These are phyloP conservation scores for Coemansia sp. DNA, from an alignment of 192 early-diverging fungal genomes.

Conservation along the genomic window DNA sequence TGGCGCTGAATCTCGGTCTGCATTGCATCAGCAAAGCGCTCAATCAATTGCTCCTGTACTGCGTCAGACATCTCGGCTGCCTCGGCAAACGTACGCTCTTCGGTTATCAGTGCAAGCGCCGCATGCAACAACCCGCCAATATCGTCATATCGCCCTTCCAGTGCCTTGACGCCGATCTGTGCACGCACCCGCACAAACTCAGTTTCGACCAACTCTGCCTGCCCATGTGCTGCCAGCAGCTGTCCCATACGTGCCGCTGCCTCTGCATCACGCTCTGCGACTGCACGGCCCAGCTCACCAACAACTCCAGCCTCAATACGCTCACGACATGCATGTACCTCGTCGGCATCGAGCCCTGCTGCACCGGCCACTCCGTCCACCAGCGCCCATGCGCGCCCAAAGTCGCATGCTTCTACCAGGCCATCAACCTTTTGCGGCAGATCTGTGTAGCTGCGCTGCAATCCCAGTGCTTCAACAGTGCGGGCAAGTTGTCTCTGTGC, in stretches of 20 bases:
- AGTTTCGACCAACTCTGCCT: constrained; percentile 12
- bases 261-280: constrained; percentile 13
- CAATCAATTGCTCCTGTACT: constrained; percentile 20
- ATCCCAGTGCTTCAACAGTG: constrained; percentile 26
- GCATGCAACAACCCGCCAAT: constrained; percentile 1
- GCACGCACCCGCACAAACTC: constrained; percentile 22
- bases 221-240: constrained; percentile 23
- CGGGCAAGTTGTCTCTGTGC: constrained; percentile 20
- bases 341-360: constrained; percentile 5
- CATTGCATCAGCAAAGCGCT: constrained; percentile 12
- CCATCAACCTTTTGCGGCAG: constrained; percentile 33
- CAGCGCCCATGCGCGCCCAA: constrained; percentile 34
- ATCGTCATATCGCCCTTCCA: constrained; percentile 7
- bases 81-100: constrained; percentile 36
- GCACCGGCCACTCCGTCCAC: constrained; percentile 11
- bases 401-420: constrained; percentile 28
- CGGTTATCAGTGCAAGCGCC: constrained; percentile 6
- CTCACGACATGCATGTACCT: not conserved
- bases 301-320: constrained; percentile 15
- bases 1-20: constrained; percentile 17
- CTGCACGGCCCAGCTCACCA: constrained; percentile 9
- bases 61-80: constrained; percentile 17
- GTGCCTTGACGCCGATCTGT: constrained; percentile 11
- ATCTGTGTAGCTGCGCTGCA: constrained; percentile 33
- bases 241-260: constrained; percentile 4